Conservation (phyloP, 257 asterid species). For the Solanum acaule region DNA sequence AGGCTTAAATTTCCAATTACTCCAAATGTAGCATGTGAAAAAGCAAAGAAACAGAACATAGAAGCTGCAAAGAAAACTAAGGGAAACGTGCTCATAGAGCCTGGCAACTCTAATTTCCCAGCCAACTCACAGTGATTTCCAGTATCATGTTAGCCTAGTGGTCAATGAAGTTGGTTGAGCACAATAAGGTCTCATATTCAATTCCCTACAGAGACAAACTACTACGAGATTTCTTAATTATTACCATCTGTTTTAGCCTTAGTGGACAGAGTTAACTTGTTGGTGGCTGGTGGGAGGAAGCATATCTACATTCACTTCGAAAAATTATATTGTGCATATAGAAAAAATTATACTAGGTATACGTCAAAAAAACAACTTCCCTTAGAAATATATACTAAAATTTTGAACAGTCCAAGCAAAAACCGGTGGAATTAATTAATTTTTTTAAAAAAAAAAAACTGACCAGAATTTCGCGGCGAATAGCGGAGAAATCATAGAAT, state of each 20-base stretch:
- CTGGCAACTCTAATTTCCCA: background rate
- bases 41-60: background rate
- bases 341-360: background rate
- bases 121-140: background rate
- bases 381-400: background rate
- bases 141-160: background rate
- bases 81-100: background rate
- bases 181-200: background rate
- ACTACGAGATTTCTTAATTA: background rate
- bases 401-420: background rate
- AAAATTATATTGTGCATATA: background rate
- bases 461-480: constrained; percentile 84
- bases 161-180: background rate
- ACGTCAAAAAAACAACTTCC: background rate
- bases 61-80: background rate
- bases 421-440: background rate
- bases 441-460: background rate
- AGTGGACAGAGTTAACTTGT: background rate
- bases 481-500: constrained; percentile 58
- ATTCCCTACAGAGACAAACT: background rate
- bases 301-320: background rate
- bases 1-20: background rate
- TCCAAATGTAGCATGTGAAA: background rate
- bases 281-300: background rate
- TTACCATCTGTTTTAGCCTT: background rate